Base-by-base conservation (phyloP, 108 stramenopile genomes). In the Conticribra weissflogii region DNA sequence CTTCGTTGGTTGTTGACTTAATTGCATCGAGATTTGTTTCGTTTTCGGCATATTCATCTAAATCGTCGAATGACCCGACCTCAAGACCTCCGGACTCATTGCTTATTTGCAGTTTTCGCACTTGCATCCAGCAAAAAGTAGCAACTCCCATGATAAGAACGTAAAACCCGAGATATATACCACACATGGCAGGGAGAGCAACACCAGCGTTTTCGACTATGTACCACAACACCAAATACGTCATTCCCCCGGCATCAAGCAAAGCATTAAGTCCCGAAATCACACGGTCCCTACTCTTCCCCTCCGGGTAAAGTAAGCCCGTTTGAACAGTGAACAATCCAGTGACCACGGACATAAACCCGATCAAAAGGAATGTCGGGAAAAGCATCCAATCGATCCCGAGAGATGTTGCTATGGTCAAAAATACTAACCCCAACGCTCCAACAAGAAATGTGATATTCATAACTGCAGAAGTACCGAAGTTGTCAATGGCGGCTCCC, bases 191-290 rank as follows among this genome's bases (percentile, higher is more conserved):
- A 2, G 29, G 56, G 0, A 71, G 19, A 1, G 29, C 33, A 14
- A 45, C 7, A 24, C 25, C 5, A 25, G 59, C 69, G 18, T 46
- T 52, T 29, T 76, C 29, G 7, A 29, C 46, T 1, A 79, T 50
- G n/a, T 9, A 45, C 76, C 79, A 78, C n/a, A 85, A 34, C 21
- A 64, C 54, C 32, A 79, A 34, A 41, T 85, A 85, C 19, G 74
- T 71, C 16, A 85, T 25, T 17, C 52, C 57, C 19, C 84, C 81
- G 0, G 81, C 73, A 66, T 85, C 84, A 36, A 79, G 74, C 19
- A 85, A 54, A 8, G 68, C 63, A 71, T 82, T 85, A 17, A 85
- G 63, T 14, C 56, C 21, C 0, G 71, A 73, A 50, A 85, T 85
- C 14, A 81, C 76, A 25, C 82, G 53, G 29, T 52, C 27, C 53